These are phyloP conservation scores for Exophiala calicioides DNA, from an alignment of 2,329 filamentous ascomycete genomes.

Conservation along the genomic window DNA sequence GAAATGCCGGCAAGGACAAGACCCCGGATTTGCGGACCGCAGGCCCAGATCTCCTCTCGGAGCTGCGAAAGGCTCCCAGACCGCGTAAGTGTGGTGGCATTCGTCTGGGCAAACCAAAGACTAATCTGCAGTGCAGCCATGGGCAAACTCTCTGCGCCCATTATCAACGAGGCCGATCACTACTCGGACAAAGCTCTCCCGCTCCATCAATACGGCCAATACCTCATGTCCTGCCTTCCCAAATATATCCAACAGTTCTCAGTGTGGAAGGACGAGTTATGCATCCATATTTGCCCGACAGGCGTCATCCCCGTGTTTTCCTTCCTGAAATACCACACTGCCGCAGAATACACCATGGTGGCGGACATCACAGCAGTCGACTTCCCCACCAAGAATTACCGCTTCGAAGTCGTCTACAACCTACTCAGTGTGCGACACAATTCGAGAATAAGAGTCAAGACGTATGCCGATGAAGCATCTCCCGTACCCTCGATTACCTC, in stretches of 20 bases:
- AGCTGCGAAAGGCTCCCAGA: conserved; percentile 64
- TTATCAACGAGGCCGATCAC: conserved; percentile 92
- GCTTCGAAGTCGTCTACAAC: conserved; percentile 98
- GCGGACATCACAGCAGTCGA: conserved; percentile 92
- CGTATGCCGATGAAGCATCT: conserved; percentile 93
- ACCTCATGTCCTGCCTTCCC: conserved; percentile 92
- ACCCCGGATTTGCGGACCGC: conserved; percentile 29
- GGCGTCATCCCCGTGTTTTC: conserved; percentile 88
- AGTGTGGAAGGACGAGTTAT: conserved; percentile 98
- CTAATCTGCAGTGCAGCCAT: conserved; percentile 38
- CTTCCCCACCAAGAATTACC: conserved; percentile 90
- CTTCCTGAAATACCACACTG: conserved; percentile 97
- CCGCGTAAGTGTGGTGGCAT: conserved; percentile 44
- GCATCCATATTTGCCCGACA: conserved; percentile 84
- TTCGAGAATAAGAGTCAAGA: conserved; percentile 95
- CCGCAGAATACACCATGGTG: conserved; percentile 93
- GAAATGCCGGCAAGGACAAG: conserved; percentile 17
- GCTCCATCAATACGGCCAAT: conserved; percentile 92
- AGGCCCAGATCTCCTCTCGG: conserved; percentile 62
- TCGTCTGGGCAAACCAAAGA: conserved; percentile 12
- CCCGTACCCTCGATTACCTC: conserved; percentile 85
- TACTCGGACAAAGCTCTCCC: conserved; percentile 82
- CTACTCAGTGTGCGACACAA: conserved; percentile 94
- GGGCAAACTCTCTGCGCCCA: conserved; percentile 70
- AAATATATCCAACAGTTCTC: conserved; percentile 99